Conservation (phyloP, 1,139 yeast species). For the Petasospora fabianii region DNA sequence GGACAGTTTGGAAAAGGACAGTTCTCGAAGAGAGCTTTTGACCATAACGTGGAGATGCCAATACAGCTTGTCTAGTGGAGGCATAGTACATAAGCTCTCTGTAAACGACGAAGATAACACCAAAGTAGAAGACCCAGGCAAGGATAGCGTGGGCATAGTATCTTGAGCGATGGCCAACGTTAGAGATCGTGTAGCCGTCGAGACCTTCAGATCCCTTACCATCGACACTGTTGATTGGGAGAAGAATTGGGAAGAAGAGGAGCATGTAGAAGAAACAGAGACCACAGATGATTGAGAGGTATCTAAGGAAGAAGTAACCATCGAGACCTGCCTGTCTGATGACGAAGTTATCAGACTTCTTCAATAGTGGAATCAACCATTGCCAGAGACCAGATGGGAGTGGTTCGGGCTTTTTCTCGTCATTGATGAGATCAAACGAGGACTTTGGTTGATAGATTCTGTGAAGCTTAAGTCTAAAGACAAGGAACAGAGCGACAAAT, state of each 20-base stretch:
- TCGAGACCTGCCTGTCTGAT: slow-evolving; percentile 74
- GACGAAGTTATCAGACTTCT: slow-evolving; percentile 60
- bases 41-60: slow-evolving; percentile 78
- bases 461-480: slow-evolving; percentile 51
- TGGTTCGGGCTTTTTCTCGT: slow-evolving; percentile 58
- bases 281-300: slow-evolving; percentile 55
- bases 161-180: slow-evolving; percentile 52
- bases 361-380: slow-evolving; percentile 55
- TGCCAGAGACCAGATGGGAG: slow-evolving; percentile 59
- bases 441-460: slow-evolving; percentile 71
- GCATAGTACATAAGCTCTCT: slow-evolving; percentile 80
- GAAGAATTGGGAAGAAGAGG: slow-evolving; percentile 52
- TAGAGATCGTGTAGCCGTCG: slow-evolving; percentile 75
- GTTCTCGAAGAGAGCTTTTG: slow-evolving; percentile 72
- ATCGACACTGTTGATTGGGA: slow-evolving; percentile 62
- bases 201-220: slow-evolving; percentile 61
- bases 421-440: slow-evolving; percentile 52
- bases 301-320: slow-evolving; percentile 84
- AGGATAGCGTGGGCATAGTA: slow-evolving; percentile 85
- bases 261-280: slow-evolving; percentile 57
- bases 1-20: slow-evolving; percentile 76
- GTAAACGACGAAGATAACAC: slow-evolving; percentile 65
- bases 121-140: slow-evolving; percentile 76
- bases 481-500: slow-evolving; percentile 50
- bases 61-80: slow-evolving; percentile 74